Percentiles rank a stretch among this genome's conserved stretches.
These are phyloP conservation scores for Candida ovalis DNA, from an alignment of 805 yeast genomes.

Conservation along the genomic window DNA sequence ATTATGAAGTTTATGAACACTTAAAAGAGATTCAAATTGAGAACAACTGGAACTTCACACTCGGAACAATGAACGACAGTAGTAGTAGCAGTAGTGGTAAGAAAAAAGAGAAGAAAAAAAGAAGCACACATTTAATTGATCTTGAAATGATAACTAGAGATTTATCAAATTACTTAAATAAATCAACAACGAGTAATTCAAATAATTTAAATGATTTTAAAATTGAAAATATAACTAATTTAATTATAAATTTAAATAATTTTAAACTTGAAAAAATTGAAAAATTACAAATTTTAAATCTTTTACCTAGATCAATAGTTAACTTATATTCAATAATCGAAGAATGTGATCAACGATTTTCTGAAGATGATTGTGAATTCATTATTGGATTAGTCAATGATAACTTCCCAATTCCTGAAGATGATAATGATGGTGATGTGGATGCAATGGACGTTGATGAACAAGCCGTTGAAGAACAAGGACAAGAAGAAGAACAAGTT, in stretches of 20 bases:
- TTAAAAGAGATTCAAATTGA: conserved; percentile 44
- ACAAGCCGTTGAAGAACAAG: conserved; percentile 11
- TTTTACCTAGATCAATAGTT: conserved; percentile 77
- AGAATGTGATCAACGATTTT: conserved; percentile 85
- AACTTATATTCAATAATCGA: conserved; percentile 77
- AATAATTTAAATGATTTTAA: conserved; percentile 32
- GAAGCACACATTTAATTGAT: conserved; percentile 36
- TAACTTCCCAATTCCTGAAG: conserved; percentile 44
- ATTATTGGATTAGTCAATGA: conserved; percentile 55
- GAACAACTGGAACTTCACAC: conserved; percentile 44
- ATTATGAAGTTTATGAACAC: conserved; percentile 61
- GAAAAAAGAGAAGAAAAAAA: conserved; percentile 27
- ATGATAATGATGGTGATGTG: conserved; percentile 22
- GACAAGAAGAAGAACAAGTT: conserved; percentile 19
- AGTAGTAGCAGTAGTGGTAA: conserved; percentile 14
- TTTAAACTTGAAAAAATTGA: conserved; percentile 76
- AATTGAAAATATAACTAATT: conserved; percentile 28
- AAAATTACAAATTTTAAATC: conserved; percentile 75
- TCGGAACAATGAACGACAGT: conserved; percentile 15
- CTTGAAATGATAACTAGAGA: conserved; percentile 50
- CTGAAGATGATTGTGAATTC: conserved; percentile 58
- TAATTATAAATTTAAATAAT: conserved; percentile 41
- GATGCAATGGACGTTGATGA: not conserved
- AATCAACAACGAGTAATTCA: conserved; percentile 33
- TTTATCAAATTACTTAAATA: conserved; percentile 37